These are phyloP conservation scores for Ceratocystis variospora DNA, from an alignment of 2,329 filamentous ascomycete genomes.

Conservation along the genomic window DNA sequence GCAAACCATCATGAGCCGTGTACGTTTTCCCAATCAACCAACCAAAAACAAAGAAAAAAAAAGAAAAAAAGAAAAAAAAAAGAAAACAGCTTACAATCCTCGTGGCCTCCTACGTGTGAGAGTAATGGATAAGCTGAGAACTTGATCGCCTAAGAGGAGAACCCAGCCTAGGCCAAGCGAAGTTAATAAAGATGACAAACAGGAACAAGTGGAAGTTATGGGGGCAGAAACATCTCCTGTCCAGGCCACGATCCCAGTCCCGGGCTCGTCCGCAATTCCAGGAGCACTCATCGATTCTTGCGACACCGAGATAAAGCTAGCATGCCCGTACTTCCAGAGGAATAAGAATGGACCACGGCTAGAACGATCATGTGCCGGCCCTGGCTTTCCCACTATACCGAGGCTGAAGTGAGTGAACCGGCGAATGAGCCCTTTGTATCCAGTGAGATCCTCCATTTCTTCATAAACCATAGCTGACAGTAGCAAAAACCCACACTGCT, in stretches of 20 bases:
- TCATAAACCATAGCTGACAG: neutral
- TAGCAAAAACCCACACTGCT: neutral
- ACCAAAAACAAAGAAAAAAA: neutral
- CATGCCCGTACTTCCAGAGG: slow-evolving; percentile 17
- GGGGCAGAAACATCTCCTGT: neutral
- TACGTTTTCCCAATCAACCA: neutral
- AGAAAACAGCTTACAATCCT: neutral
- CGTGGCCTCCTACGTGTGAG: neutral
- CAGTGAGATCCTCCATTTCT: neutral
- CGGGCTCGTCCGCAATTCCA: neutral
- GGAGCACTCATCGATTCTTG: neutral
- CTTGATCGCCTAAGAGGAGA: neutral
- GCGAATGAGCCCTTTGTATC: neutral
- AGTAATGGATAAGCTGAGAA: neutral
- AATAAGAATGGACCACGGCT: slow-evolving; percentile 13
- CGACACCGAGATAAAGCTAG: slow-evolving; percentile 13
- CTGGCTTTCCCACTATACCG: slow-evolving; percentile 17
- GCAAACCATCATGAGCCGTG: neutral
- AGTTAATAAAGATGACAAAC: neutral
- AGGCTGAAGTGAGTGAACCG: slow-evolving; percentile 13
- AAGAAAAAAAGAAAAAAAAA: too few species aligned
- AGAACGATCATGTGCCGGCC: slow-evolving; percentile 15
- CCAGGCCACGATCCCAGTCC: neutral
- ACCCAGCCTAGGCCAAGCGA: neutral
- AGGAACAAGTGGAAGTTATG: neutral